Percentiles rank a stretch among this genome's conserved stretches.
Evolutionary conservation across 208 protist species (phyloP).

Genomic region (Crithidia expoeki): DNA sequence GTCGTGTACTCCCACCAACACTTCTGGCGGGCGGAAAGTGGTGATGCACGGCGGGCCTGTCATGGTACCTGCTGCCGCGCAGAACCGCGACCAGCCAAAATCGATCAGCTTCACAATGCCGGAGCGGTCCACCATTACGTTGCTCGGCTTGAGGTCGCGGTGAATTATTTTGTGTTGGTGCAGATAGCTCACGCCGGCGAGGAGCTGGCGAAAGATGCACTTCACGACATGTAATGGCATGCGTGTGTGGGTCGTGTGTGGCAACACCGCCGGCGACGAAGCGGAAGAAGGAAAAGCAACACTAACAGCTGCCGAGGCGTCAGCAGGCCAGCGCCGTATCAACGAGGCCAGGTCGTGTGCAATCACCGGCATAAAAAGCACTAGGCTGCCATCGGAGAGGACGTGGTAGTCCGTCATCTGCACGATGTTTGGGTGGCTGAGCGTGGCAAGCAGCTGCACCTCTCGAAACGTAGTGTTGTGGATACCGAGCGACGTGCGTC

Average conservation of each 20-base stretch:
- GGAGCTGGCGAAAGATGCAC: conserved; percentile 82
- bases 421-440: conserved; percentile 78
- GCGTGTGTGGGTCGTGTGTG: conserved; percentile 10
- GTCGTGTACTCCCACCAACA: conserved; percentile 56
- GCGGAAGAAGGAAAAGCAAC: background rate
- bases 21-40: conserved; percentile 78
- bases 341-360: conserved; percentile 75
- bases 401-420: conserved; percentile 74
- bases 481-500: conserved; percentile 51
- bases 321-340: conserved; percentile 55
- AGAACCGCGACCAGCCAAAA: conserved; percentile 84
- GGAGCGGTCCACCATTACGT: conserved; percentile 83
- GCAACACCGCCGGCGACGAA: conserved; percentile 7
- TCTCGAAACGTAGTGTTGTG: conserved; percentile 82
- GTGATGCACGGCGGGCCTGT: conserved; percentile 79
- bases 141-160: conserved; percentile 89
- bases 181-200: conserved; percentile 80
- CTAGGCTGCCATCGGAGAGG: conserved; percentile 61
- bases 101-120: conserved; percentile 88
- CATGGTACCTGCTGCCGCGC: conserved; percentile 39
- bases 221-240: conserved; percentile 84
- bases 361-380: conserved; percentile 79
- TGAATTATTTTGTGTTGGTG: conserved; percentile 83
- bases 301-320: background rate
- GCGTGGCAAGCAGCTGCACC: conserved; percentile 68